phyloP scores from a whole-genome alignment of 345 rosid species.

The Ceriops decandra region DNA sequence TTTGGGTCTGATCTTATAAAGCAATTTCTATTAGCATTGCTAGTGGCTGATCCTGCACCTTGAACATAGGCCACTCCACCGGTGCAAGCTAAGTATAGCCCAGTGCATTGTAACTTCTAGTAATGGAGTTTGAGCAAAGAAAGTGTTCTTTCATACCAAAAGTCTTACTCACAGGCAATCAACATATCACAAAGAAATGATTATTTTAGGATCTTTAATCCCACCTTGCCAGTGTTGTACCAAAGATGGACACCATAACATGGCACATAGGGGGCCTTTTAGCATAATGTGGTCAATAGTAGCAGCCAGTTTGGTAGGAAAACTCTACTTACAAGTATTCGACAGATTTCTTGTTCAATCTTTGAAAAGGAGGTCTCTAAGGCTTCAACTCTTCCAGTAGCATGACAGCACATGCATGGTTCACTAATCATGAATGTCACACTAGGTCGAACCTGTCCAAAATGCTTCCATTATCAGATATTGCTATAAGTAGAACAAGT shows the following conservation, averaged over 20 bases:
- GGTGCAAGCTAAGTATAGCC: too few species aligned
- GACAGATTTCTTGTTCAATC: slow-evolving; percentile 91
- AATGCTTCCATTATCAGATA: slow-evolving; percentile 13
- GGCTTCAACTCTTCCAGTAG: slow-evolving; percentile 97
- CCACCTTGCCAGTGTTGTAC: too few species aligned
- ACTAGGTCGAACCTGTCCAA: slow-evolving; percentile 90
- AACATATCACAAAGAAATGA: too few species aligned
- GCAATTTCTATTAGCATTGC: neutral
- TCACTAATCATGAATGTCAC: slow-evolving; percentile 95
- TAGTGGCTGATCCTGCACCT: neutral
- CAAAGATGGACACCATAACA: too few species aligned
- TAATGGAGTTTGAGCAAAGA: neutral
- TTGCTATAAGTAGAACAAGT: slow-evolving; percentile 1
- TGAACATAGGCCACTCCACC: neutral
- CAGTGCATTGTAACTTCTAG: too few species aligned
- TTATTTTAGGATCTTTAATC: too few species aligned
- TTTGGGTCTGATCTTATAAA: neutral
- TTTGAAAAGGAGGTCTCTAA: slow-evolving; percentile 88
- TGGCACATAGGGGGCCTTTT: too few species aligned
- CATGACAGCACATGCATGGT: slow-evolving; percentile 90
- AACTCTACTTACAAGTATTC: slow-evolving; percentile 61
- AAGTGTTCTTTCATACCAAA: slow-evolving; percentile 7
- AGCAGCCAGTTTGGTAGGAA: too few species aligned
- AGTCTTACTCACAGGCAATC: neutral
- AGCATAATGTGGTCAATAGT: too few species aligned